Percentiles rank a stretch among this genome's conserved stretches.
These are phyloP conservation scores for Phytophthora aleatoria DNA, from an alignment of 352 stramenopile genomes.

Conservation along the genomic window DNA sequence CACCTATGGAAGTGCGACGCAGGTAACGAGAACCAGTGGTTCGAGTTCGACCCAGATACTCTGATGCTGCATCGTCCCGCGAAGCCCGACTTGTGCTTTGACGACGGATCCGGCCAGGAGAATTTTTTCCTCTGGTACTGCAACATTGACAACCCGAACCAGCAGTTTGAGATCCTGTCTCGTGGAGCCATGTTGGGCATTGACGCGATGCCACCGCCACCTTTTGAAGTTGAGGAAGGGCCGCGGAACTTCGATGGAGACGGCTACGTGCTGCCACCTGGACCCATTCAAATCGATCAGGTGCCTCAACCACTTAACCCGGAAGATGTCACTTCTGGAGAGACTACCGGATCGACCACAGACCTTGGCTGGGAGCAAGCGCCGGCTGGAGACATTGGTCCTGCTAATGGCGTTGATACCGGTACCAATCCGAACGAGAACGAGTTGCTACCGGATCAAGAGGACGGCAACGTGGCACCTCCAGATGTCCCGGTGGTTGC, in stretches of 20 bases:
- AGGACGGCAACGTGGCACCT: constrained; percentile 8
- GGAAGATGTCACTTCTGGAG: background rate
- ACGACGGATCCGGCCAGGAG: constrained; percentile 13
- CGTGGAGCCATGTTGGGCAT: constrained; percentile 4
- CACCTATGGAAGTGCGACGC: constrained; percentile 29
- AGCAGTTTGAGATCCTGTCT: constrained; percentile 30
- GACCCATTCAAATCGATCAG: constrained; percentile 3
- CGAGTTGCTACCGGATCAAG: constrained; percentile 5
- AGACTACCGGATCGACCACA: background rate
- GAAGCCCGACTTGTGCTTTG: constrained; percentile 31
- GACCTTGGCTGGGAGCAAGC: background rate
- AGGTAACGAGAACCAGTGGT: constrained; percentile 33
- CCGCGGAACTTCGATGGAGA: constrained; percentile 11
- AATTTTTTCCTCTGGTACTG: constrained; percentile 24
- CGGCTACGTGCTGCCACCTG: background rate
- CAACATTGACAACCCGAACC: constrained; percentile 17
- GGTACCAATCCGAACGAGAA: constrained; percentile 5
- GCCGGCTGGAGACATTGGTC: constrained; percentile 7
- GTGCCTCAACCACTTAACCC: background rate
- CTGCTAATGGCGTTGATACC: constrained; percentile 5
- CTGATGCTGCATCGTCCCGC: constrained; percentile 29
- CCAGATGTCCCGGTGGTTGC: constrained; percentile 22
- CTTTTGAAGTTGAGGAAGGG: constrained; percentile 1
- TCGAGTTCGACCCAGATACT: constrained; percentile 23
- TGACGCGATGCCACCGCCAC: constrained; percentile 1